Percentiles rank a stretch among this genome's conserved stretches.
Evolutionary conservation across 257 asterid species (phyloP).

Genomic region (Fraxinus cuspidata): DNA sequence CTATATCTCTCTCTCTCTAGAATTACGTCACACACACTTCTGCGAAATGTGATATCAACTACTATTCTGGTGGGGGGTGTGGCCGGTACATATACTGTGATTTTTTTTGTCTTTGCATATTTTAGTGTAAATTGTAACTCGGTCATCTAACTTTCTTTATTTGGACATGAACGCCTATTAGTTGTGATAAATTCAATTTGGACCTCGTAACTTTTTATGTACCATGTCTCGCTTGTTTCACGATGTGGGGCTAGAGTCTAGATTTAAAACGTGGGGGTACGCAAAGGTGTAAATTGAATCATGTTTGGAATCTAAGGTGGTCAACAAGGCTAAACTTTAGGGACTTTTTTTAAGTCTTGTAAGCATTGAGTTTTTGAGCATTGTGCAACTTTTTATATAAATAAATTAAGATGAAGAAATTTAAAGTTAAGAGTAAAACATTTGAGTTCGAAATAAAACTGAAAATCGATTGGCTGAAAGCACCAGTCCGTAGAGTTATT

Average conservation of each 20-base stretch:
- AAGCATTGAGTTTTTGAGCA: too few relatives aligned
- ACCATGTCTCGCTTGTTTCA: not conserved
- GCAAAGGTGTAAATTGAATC: not conserved
- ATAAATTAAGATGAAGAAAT: not conserved
- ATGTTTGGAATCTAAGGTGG: not conserved
- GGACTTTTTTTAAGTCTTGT: too few relatives aligned
- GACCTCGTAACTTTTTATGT: not conserved
- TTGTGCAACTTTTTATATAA: too few relatives aligned
- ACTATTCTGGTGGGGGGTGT: not conserved
- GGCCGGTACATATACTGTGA: constrained; percentile 2
- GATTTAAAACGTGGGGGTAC: not conserved
- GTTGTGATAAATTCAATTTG: not conserved
- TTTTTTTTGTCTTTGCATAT: not conserved
- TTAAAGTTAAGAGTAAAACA: too few relatives aligned
- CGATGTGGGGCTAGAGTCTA: too few relatives aligned
- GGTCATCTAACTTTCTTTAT: not conserved
- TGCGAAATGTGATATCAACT: constrained; percentile 10
- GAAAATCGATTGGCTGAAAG: too few relatives aligned
- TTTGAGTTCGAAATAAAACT: too few relatives aligned
- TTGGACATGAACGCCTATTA: not conserved
- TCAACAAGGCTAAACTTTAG: accelerated
- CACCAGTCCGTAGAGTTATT: not conserved
- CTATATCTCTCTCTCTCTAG: constrained; percentile 10
- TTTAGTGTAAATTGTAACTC: not conserved
- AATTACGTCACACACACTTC: constrained; percentile 27